A percentile compares a stretch with the other conserved stretches of the same genome.
Evolutionary conservation across 805 yeast species (phyloP).

Genomic region (Ogataea naganishii): DNA sequence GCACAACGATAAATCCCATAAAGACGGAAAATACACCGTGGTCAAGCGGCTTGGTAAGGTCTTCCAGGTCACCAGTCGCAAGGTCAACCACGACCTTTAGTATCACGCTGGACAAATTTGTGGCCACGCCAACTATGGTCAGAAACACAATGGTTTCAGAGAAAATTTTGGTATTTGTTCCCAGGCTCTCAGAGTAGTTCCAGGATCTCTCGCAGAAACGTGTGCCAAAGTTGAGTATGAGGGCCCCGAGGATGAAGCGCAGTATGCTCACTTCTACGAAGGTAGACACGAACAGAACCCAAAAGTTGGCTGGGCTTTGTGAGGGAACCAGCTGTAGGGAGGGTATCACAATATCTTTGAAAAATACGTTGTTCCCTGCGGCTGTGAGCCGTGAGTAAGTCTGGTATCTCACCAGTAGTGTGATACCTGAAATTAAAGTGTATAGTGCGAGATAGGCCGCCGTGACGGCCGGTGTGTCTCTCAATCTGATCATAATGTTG

Average conservation of each 20-base stretch:
- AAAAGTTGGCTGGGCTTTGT: conserved; percentile 45
- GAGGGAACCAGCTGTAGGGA: conserved; percentile 57
- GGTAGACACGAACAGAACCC: conserved; percentile 57
- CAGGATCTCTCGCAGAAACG: conserved; percentile 44
- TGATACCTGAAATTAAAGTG: conserved; percentile 27
- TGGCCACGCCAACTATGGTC: conserved; percentile 41
- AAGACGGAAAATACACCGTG: conserved; percentile 41
- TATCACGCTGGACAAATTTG: conserved; percentile 46
- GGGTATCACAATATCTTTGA: conserved; percentile 42
- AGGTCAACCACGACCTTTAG: conserved; percentile 25
- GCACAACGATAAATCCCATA: conserved; percentile 47
- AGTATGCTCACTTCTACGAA: conserved; percentile 50
- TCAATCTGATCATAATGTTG: no score
- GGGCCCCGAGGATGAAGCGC: conserved; percentile 31
- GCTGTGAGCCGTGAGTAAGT: conserved; percentile 18
- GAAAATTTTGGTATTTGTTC: conserved; percentile 9
- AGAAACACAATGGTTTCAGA: conserved; percentile 42
- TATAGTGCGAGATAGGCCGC: conserved; percentile 32
- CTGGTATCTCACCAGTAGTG: conserved; percentile 33
- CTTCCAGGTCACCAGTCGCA: conserved; percentile 25
- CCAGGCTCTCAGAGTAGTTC: conserved; percentile 17
- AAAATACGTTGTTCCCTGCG: conserved; percentile 17
- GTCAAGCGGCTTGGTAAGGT: conserved; percentile 37
- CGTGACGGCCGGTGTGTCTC: conserved; percentile 38
- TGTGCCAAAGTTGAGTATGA: conserved; percentile 29